A percentile compares a stretch with the other conserved stretches of the same genome.
Conservation (phyloP, 805 yeast genomes). For the Nakazawaea sp. region DNA sequence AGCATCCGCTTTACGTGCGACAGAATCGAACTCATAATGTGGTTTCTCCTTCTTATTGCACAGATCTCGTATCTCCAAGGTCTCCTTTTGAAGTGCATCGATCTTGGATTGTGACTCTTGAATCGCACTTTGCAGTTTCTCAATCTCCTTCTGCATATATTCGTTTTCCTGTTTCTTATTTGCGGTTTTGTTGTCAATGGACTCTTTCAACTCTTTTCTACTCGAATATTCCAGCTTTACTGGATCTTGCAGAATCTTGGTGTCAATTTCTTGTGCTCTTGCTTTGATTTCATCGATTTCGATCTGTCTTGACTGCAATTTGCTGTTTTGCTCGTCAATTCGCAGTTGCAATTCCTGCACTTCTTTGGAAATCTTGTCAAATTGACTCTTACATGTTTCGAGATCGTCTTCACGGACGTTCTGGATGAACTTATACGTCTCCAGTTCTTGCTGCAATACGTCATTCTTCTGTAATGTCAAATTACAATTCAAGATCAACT, state of each 20-base stretch:
- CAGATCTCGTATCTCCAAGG: neutral
- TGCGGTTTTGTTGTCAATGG: conserved; percentile 39
- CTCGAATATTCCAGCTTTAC: conserved; percentile 35
- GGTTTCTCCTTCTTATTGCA: neutral
- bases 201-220: conserved; percentile 35
- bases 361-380: conserved; percentile 38
- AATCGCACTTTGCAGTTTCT: conserved; percentile 43
- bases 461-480: conserved; percentile 35
- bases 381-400: conserved; percentile 35
- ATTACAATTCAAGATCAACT: conserved; percentile 50
- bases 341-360: conserved; percentile 30
- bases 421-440: conserved; percentile 34
- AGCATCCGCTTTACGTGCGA: neutral
- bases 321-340: conserved; percentile 22
- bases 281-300: conserved; percentile 15
- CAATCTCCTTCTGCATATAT: conserved; percentile 57
- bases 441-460: conserved; percentile 38
- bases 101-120: conserved; percentile 29
- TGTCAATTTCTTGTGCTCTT: conserved; percentile 20
- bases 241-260: conserved; percentile 20
- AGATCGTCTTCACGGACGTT: conserved; percentile 34
- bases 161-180: conserved; percentile 42
- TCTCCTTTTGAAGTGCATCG: neutral
- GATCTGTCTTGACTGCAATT: conserved; percentile 18
- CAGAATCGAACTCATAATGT: neutral